Base-by-base conservation (phyloP, 805 yeast species). In the Candida ponderosae region DNA sequence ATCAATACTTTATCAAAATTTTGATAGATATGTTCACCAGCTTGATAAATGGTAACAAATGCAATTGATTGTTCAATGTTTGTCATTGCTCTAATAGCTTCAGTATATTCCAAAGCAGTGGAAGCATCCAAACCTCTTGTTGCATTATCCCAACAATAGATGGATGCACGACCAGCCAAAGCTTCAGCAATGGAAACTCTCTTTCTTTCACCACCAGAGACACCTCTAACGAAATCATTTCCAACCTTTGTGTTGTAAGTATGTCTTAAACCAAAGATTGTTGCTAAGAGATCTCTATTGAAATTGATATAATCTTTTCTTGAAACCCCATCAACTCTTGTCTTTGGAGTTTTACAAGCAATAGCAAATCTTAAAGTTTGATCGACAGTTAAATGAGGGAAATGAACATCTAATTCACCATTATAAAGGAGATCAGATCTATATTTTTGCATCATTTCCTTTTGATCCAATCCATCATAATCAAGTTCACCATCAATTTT, bases 61-160 rank as follows among this genome's bases (percentile, higher is more conserved):
- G 84, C 77, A 6, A 81, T 66, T 13, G 72, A 63, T 18, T 68
- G 65, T 40, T 70, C 56, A 35, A 79, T 59, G 27, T 66, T 59
- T 4, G 87, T 79, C n/a, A 74, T 62, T 3, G 76, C 70, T 48
- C 82, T 76, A 43, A 84, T 65, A 18, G 86, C 80, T 43, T 75
- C 66, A 30, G 81, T 68, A 50, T 76, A 84, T 53, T 82, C 89
- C 44, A 81, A 65, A 4, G 95, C 94, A 31, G 93, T 83, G 9
- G 93, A 82, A 5, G 93, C 72, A 60, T 84, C 95, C 41, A 85
- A 67, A 48, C 95, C 95, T 64, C 93, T 74, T 5, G 95, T 85
- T 5, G 90, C 81, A 52, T 85, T 85, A 64, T 84, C 89, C 76
- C 84, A 80, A 58, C 83, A 76, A 44, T 72, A 79, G 35, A 81